These are phyloP conservation scores for Thelonectria blattea DNA, from an alignment of 2,329 filamentous ascomycete species.

Conservation along the genomic window DNA sequence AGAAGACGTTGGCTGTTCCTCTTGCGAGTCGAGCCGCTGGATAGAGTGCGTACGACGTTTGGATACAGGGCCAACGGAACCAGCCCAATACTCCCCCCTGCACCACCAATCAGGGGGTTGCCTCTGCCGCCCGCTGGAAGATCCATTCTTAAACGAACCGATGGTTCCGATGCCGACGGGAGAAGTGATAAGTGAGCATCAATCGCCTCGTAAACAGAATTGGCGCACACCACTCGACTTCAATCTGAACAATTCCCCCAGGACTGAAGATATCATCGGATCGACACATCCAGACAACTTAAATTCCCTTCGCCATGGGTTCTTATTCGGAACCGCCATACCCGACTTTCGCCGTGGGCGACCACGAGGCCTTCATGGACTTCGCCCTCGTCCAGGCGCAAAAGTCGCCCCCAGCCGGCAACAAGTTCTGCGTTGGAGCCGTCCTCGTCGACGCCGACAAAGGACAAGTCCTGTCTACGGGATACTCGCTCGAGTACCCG, in stretches of 20 bases:
- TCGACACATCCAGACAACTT: neutral
- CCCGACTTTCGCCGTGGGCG: slow-evolving; percentile 35
- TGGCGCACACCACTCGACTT: slow-evolving; percentile 9
- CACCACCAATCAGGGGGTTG: slow-evolving; percentile 18
- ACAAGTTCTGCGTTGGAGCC: slow-evolving; percentile 52
- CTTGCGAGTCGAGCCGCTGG: neutral
- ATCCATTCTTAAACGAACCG: too few relatives aligned
- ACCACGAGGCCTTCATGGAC: slow-evolving; percentile 48
- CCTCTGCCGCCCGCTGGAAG: slow-evolving; percentile 8
- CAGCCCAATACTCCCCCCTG: neutral
- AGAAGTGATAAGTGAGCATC: neutral
- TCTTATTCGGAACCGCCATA: slow-evolving; percentile 9
- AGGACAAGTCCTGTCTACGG: slow-evolving; percentile 47
- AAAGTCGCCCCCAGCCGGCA: slow-evolving; percentile 44
- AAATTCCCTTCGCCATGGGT: slow-evolving; percentile 10
- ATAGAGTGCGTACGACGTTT: too few relatives aligned
- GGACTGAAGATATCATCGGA: neutral
- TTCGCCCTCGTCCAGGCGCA: slow-evolving; percentile 44
- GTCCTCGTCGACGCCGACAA: slow-evolving; percentile 47
- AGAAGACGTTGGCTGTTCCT: neutral
- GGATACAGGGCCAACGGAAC: neutral
- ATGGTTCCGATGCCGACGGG: too few relatives aligned
- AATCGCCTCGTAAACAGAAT: slow-evolving; percentile 4
- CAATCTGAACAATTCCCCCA: neutral
- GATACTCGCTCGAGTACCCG: slow-evolving; percentile 49